Evolutionary conservation across 2,329 filamentous ascomycete species (phyloP), one percentile per base, ranked within the genome.

Genomic region (Helotiales sp.): DNA sequence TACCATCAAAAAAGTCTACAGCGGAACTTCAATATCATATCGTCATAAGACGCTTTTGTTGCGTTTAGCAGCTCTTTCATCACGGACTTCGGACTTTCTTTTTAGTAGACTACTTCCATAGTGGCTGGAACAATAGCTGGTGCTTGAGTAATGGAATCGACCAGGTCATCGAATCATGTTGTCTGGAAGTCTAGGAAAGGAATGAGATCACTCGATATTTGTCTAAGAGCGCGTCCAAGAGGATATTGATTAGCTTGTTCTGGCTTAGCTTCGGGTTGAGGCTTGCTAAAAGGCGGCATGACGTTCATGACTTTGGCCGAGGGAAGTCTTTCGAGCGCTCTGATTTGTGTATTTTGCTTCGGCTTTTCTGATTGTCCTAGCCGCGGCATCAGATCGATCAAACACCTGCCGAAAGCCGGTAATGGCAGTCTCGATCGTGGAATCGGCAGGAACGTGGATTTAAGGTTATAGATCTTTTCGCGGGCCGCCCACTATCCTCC

Each of bases 51-150:
- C 25, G 19, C 27, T 38, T 13, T 22, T 12, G n/a, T 10, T 27
- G 19, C 33, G 2, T 10, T 51, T 51, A 12, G 48, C 48, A 33
- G 7, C 13, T 15, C 44, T 17, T 13, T 49, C 40, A 46, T 46
- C 19, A 31, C 50, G 50, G 50, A 30, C 50, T 53, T 44, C 50
- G 50, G 50, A 22, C 36, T 10, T 53, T 44, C n/a, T 24, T 8
- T 22, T 34, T 38, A 13, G 9, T 22, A 22, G 38, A 22, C 38
- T 42, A 24, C 38, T 42, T n/a, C n/a, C n/a, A n/a, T n/a, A n/a
- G n/a, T n/a, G n/a, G n/a, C n/a, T n/a, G n/a, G n/a, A n/a, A n/a
- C n/a, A n/a, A n/a, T n/a, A n/a, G n/a, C n/a, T n/a, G n/a, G n/a
- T n/a, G n/a, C n/a, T n/a, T n/a, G n/a, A n/a, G n/a, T n/a, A n/a